phyloP scores from a whole-genome alignment of 2,329 filamentous ascomycete genomes.

The Xylaria sp. region DNA sequence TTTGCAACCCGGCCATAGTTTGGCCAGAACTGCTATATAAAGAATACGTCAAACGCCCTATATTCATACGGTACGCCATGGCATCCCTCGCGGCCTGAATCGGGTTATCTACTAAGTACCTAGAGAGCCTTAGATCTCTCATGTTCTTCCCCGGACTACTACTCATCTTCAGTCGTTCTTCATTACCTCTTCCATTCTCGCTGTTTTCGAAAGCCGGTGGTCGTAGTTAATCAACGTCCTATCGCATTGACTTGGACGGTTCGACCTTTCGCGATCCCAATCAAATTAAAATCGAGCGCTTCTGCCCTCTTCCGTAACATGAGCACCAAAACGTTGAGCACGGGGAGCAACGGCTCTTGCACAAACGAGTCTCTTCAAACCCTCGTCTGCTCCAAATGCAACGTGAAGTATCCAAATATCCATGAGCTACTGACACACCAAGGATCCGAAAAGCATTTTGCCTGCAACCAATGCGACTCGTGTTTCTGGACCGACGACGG shows the following conservation, averaged over 20 bases:
- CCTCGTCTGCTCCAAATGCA: constrained; percentile 28
- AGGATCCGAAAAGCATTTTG: constrained; percentile 18
- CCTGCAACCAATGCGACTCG: constrained; percentile 27
- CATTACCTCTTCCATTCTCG: neutral
- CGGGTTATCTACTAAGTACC: neutral
- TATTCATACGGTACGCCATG: neutral
- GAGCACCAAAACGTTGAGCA: neutral
- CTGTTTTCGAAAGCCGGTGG: neutral
- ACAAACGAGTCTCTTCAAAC: neutral
- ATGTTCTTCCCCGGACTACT: no score
- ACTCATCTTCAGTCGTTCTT: neutral
- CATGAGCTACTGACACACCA: constrained; percentile 28
- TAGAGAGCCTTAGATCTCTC: no score
- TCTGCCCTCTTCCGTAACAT: neutral
- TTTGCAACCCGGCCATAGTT: no score
- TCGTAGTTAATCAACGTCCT: neutral
- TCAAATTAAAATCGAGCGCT: neutral
- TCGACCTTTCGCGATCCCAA: neutral
- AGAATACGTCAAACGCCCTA: neutral
- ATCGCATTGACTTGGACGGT: no score
- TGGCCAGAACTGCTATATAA: neutral
- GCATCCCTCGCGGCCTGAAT: neutral
- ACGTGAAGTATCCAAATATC: constrained; percentile 2
- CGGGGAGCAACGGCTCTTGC: constrained; percentile 8
- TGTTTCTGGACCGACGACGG: constrained; percentile 18